Conservation (phyloP, 257 asterid species). For the Pogostemon cablin region DNA sequence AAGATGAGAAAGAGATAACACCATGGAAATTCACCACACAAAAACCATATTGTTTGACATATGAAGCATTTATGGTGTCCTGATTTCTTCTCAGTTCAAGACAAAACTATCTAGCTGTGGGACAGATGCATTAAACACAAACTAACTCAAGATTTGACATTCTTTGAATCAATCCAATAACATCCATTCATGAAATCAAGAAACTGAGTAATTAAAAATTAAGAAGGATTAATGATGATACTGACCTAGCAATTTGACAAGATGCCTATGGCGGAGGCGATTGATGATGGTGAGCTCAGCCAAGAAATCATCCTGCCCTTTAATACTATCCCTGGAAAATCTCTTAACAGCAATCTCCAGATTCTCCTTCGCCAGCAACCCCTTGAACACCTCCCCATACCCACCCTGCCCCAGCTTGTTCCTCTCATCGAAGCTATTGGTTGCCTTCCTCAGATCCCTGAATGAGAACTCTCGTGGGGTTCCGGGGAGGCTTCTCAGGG, state of each 20-base stretch:
- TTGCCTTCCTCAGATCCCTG: slow-evolving; percentile 77
- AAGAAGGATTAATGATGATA: neutral
- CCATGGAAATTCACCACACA: neutral
- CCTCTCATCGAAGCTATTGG: slow-evolving; percentile 64
- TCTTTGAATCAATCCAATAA: neutral
- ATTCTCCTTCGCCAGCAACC: slow-evolving; percentile 56
- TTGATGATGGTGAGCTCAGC: slow-evolving; percentile 90
- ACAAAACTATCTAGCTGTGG: neutral
- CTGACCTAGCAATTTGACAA: slow-evolving; percentile 80
- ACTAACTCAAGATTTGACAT: neutral
- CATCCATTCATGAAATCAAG: neutral
- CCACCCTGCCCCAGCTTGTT: slow-evolving; percentile 90
- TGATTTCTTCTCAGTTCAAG: neutral
- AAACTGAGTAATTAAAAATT: neutral
- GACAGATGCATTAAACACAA: neutral
- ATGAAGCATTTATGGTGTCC: slow-evolving; percentile 18
- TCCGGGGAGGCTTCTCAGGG: slow-evolving; percentile 75
- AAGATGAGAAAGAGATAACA: neutral
- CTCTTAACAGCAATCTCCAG: slow-evolving; percentile 82
- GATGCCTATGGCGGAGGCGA: slow-evolving; percentile 87
- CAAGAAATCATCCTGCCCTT: slow-evolving; percentile 87
- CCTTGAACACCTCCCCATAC: slow-evolving; percentile 77
- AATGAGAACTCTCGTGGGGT: slow-evolving; percentile 72
- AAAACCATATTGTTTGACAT: neutral
- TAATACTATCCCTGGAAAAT: slow-evolving; percentile 70